Evolutionary conservation across 768 basidiomycete genomes (phyloP), one percentile per base, ranked within the genome.

Genomic region (Agaricus subrufescens): DNA sequence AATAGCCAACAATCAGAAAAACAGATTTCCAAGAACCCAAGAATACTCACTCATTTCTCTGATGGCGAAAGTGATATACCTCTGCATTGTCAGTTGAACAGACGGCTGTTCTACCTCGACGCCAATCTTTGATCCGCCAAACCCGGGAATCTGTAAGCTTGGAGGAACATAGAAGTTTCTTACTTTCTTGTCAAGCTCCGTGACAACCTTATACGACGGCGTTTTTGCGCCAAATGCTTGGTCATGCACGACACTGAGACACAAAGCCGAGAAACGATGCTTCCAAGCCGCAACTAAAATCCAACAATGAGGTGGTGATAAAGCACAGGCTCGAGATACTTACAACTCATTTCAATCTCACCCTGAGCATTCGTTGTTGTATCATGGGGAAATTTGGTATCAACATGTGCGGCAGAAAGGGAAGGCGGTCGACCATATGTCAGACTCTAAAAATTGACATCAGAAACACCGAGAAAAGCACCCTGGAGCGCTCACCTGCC

Each of bases 371-470:
- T 78, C 50, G 69, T 74, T n/a, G 69, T 67, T 1, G 74, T 69
- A 26, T 76, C 71, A 63, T 77, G 72, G 6, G 84, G 77, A 58
- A 81, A 69, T 60, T 80, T 77, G 59, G 76, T 74, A 63, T 85
- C 81, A 58, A 84, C 71, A 64, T 85, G 84, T 8, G 77, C 66
- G 26, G 75, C 70, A 2, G 82, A 76, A 53, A 87, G 77, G 5
- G 86, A 86, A 2, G 86, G 86, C 3, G 86, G 86, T 6, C 86
- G 78, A 53, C 86, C 86, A 67, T 83, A 87, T 9, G 85, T 87
- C 57, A 89, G 67, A 63, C 85, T 86, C 86, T 89, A 61, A 34
- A 52, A 37, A 38, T 27, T 44, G 29, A 46, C 30, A 58, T 52
- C 51, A 58, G 42, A 29, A 48, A 50, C 27, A 38, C 25, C 39